Evolutionary conservation across 2,329 filamentous ascomycete species (phyloP), one percentile per base, ranked within the genome.

Genomic region (Neofusicoccum cordaticola): DNA sequence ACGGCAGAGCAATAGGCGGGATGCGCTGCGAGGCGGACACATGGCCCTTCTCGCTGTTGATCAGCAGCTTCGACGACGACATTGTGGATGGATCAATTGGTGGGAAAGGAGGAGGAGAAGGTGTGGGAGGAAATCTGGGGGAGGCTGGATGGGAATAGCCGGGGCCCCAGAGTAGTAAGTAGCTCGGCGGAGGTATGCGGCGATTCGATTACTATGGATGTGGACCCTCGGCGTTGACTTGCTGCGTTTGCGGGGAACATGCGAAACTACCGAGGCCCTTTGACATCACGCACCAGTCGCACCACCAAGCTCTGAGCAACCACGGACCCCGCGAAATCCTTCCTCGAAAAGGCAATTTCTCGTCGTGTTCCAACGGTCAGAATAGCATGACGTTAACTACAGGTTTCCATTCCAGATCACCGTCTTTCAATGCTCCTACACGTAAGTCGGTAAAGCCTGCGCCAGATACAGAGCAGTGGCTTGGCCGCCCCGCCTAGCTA

Each of bases 1-100:
- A 86, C 31, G 84, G 84, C 67, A 79, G 76, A 45, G 84, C 86
- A 70, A 88, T 84, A 64, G 80, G 77, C 47, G 86, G 86, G 66
- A 89, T 87, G 66, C 78, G 77, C 75, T 83, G 71, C 74, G 84
- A 84, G 70, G 86, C 85, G 61, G 73, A 66, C 56, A 77, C 67
- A 66, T 79, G 75, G 67, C 72, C 72, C 65, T 75, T 71, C 48
- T 75, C 69, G 66, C 70, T 73, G 56, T 78, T 78, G 61, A 69
- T 69, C 13, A 78, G 69, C 19, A 78, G 67, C 42, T 74, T 72
- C 2, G 37, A 31, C 11, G 27, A 27, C 17, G 63, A 65, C 63
- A 62, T 62, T n/a, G 17, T 53, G 13, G 56, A 35, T 35, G 22
- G 11, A 12, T 44, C n/a, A 56, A 51, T 64, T 35, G 47, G 19